These are phyloP conservation scores for Paecilomyces formosus DNA, from an alignment of 2,329 filamentous ascomycete species.

Conservation along the genomic window DNA sequence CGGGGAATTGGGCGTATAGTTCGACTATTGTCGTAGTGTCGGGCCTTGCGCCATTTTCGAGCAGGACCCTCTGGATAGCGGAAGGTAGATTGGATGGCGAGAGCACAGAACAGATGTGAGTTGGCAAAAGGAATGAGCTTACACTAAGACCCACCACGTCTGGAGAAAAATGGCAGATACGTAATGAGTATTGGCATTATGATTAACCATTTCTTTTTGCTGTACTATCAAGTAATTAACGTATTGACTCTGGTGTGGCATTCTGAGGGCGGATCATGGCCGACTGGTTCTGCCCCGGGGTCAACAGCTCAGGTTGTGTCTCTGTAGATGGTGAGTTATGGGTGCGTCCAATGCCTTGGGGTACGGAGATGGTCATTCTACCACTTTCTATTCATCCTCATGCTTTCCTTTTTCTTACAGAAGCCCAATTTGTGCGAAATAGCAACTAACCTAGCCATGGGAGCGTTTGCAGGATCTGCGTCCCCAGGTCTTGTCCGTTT, in stretches of 20 bases:
- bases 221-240: not conserved
- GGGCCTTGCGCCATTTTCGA: not conserved
- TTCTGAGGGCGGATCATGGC: not conserved
- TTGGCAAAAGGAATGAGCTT: not conserved
- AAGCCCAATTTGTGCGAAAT: not conserved
- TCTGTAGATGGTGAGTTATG: not conserved
- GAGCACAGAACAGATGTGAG: not conserved
- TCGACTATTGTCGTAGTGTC: not conserved
- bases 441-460: not conserved
- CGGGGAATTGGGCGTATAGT: not conserved
- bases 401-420: not conserved
- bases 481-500: not conserved
- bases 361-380: too few species aligned
- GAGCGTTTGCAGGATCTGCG: not conserved
- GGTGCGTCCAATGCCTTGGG: not conserved
- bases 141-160: not conserved
- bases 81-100: not conserved
- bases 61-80: not conserved
- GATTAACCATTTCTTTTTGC: not conserved
- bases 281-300: not conserved
- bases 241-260: not conserved
- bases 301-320: not conserved
- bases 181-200: not conserved
- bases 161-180: not conserved
- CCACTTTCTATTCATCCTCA: not conserved